Base-by-base conservation (phyloP, 1,139 yeast genomes). In the Saccharomycopsis hybrid region DNA sequence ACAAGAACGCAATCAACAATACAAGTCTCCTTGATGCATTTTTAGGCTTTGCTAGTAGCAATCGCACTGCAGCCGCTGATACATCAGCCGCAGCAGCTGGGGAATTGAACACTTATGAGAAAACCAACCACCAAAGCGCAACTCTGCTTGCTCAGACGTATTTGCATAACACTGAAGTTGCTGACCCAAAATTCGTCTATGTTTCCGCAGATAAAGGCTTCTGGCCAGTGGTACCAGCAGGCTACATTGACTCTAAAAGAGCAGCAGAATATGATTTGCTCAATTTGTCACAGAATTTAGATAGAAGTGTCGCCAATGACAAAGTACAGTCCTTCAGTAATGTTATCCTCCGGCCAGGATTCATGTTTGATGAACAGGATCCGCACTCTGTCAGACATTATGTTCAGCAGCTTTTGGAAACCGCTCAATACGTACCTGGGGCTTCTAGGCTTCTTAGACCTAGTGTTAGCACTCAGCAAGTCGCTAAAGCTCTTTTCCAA, bases 281-380 rank as follows among this genome's bases (percentile, higher is more conserved):
- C n/a, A 35, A 30, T 18, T 32, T 41, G 13, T 41, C 46, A 3
- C 35, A 40, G 29, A n/a, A 24, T 7, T 9, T 43, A 27, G 33
- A 37, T 7, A 25, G 13, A n/a, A 7, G n/a, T 9, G 11, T 7
- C 11, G 35, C 35, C 11, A 54, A 61, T 4, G 47, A 57, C 3
- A 50, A 56, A 25, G 53, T 61, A 42, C 59, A 67, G 1, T 65
- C 66, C 5, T 67, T 87, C 18, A 72, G 94, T 52, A 68, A 83
- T 0, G 78, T 88, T 2, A 63, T 83, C 25, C 58, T 85, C 63
- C 72, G 96, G 55, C 96, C 97, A 0, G 94, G 95, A 0, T 78
- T 87, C 56, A 83, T 89, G 92, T 84, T 70, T 60, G 94, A 86
- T 60, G 77, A 69, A 44, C 58, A 66, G 9, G 69, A 66, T 5